These are phyloP conservation scores for Nicotiana tomentosiformis DNA, from an alignment of 257 asterid genomes.

Conservation along the genomic window DNA sequence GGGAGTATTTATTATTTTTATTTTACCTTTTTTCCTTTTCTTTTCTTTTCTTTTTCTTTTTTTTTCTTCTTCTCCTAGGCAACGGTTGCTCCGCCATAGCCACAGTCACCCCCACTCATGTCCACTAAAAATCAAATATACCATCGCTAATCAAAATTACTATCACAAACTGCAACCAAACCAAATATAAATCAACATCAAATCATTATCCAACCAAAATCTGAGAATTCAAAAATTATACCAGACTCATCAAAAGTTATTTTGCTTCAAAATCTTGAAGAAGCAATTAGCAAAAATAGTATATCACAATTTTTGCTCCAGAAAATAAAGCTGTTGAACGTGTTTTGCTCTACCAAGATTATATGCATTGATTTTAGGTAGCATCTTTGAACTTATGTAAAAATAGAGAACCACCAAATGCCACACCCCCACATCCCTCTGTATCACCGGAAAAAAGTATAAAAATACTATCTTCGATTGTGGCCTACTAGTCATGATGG, in stretches of 20 bases:
- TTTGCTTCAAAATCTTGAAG: neutral
- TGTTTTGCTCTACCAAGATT: neutral
- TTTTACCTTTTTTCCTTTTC: too few species aligned
- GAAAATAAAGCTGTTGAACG: neutral
- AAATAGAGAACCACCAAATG: neutral
- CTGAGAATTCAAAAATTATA: too few species aligned
- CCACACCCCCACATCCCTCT: neutral
- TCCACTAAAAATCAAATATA: too few species aligned
- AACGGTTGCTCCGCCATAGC: too few species aligned
- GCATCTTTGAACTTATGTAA: neutral
- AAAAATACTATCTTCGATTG: neutral
- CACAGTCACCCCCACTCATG: too few species aligned
- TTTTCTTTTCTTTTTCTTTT: too few species aligned
- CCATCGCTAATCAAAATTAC: too few species aligned
- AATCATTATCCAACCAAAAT: too few species aligned
- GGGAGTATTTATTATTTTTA: too few species aligned
- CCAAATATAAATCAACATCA: too few species aligned
- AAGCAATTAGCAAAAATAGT: neutral
- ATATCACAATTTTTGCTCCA: neutral
- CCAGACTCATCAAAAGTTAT: neutral
- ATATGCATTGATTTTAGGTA: neutral
- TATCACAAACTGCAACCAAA: too few species aligned
- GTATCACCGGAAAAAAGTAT: neutral
- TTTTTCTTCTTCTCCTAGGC: too few species aligned
- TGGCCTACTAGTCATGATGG: neutral